phyloP scores from a whole-genome alignment of 2,329 filamentous ascomycete genomes.

The Fonsecaea erecta region DNA sequence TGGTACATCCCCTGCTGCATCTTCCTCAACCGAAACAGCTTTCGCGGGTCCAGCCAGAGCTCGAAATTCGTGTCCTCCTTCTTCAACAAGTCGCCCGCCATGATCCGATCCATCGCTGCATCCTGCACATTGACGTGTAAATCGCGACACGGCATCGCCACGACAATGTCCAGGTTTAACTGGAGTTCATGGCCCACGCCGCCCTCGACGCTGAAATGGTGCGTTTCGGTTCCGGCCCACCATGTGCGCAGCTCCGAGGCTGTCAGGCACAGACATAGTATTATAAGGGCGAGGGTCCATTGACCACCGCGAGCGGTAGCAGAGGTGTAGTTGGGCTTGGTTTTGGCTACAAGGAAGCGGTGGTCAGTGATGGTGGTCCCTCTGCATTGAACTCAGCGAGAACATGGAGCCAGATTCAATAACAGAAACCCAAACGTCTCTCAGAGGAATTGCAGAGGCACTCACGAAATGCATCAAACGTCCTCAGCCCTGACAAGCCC shows the following conservation, averaged over 20 bases:
- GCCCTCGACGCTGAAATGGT: slow-evolving; percentile 93
- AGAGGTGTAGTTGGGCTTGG: slow-evolving; percentile 89
- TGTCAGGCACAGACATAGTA: slow-evolving; percentile 75
- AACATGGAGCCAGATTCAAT: background rate
- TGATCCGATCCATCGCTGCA: slow-evolving; percentile 86
- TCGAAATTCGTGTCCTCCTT: slow-evolving; percentile 79
- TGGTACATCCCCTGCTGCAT: slow-evolving; percentile 61
- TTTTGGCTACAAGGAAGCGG: slow-evolving; percentile 71
- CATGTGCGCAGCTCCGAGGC: slow-evolving; percentile 79
- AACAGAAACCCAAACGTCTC: too few species aligned
- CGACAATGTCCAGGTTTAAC: slow-evolving; percentile 92
- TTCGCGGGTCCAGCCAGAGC: slow-evolving; percentile 63
- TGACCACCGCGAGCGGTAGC: slow-evolving; percentile 85
- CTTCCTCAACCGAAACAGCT: slow-evolving; percentile 53
- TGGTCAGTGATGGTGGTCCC: slow-evolving; percentile 13
- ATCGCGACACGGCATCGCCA: slow-evolving; percentile 84
- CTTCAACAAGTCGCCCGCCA: slow-evolving; percentile 74
- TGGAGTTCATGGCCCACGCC: slow-evolving; percentile 85
- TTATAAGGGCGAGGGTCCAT: slow-evolving; percentile 83
- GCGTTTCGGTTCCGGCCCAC: slow-evolving; percentile 81
- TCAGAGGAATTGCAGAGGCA: slow-evolving; percentile 36
- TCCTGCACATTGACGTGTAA: slow-evolving; percentile 98
- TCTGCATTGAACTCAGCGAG: background rate
- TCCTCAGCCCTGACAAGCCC: slow-evolving; percentile 66
- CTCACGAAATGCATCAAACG: slow-evolving; percentile 97